Base-by-base conservation (phyloP, 805 yeast species). In the Nakazawaea laoshanensis region DNA sequence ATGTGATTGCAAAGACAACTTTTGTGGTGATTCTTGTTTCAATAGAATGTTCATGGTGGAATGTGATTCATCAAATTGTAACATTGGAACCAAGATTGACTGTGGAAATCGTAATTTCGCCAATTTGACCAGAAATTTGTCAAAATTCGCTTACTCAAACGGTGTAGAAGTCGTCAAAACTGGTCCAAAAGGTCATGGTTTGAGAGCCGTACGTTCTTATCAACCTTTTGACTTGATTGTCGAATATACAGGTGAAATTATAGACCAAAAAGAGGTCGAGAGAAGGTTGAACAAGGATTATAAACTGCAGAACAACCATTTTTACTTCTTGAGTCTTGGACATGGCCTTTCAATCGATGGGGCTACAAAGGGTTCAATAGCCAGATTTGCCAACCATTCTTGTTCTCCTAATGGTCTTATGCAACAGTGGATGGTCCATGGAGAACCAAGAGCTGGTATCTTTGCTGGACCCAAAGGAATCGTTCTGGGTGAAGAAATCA, bases 241-340 rank as follows among this genome's bases (percentile, higher is more conserved):
- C 19, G 74, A 68, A 41, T 68, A 67, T 41, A 58, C 67, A 2
- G 75, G 75, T 9, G 74, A 69, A 34, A 63, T 68, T 11, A 57
- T 69, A 17, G 56, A 56, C 30, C 57, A 56, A 20, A 41, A 44
- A 3, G 63, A 58, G 30, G 61, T 67, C 48, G 56, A 59, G 19
- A 39, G 46, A 12, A 44, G 72, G 18, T 47, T 65, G 41, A 39
- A 42, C 4, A 48, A 35, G 30, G 22, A 40, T 38, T 34, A 21
- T 16, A 33, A 18, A 2, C 13, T 29, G 9, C 10, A 6, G 12
- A 34, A 25, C n/a, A 42, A 40, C 28, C 57, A 62, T 33, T 67
- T 53, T 39, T 65, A 65, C 44, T 60, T 63, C 42, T 45, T 69
- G 29, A 55, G 62, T 40, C 47, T 67, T 24, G 65, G 63, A 15